phyloP scores from a whole-genome alignment of 768 basidiomycete genomes.

The Leucocoprinus leucothites region DNA sequence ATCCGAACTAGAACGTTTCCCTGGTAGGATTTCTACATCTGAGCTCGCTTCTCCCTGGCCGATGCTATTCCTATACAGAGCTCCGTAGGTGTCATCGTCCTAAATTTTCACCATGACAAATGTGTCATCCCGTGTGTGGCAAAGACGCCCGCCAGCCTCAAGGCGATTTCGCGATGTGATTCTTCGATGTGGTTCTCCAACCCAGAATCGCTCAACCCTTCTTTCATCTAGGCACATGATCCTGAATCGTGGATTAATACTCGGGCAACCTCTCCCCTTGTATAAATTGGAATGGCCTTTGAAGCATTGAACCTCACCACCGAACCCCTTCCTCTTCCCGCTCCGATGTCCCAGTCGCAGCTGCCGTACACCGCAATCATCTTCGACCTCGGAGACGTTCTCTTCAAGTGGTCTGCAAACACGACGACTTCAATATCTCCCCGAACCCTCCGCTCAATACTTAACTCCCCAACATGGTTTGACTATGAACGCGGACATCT shows the following conservation, averaged over 20 bases:
- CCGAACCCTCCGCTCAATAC: constrained; percentile 36
- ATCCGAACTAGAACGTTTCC: constrained; percentile 2
- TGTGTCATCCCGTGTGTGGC: neutral
- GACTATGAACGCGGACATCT: constrained; percentile 51
- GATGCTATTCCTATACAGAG: neutral
- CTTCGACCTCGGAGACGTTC: constrained; percentile 55
- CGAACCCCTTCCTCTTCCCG: neutral
- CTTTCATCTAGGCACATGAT: constrained; percentile 9
- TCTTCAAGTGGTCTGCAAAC: constrained; percentile 50
- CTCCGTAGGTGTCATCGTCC: neutral
- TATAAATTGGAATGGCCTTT: constrained; percentile 3
- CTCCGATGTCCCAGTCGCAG: constrained; percentile 3
- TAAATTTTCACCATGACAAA: constrained; percentile 9
- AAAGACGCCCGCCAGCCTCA: neutral
- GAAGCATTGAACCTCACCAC: neutral
- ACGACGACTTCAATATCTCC: constrained; percentile 42
- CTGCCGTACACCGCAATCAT: constrained; percentile 33
- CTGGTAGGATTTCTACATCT: neutral
- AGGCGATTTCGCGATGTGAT: too few relatives aligned
- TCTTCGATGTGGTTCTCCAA: neutral
- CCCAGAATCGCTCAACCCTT: neutral
- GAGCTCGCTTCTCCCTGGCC: neutral
- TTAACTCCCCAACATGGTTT: constrained; percentile 46
- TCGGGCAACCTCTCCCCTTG: neutral
- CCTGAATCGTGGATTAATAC: neutral